A percentile compares a stretch with the other conserved stretches of the same genome.
These are phyloP conservation scores for cucumber (Cucumis sativus) DNA, from an alignment of 306 rosid species.

Conservation along the genomic window DNA sequence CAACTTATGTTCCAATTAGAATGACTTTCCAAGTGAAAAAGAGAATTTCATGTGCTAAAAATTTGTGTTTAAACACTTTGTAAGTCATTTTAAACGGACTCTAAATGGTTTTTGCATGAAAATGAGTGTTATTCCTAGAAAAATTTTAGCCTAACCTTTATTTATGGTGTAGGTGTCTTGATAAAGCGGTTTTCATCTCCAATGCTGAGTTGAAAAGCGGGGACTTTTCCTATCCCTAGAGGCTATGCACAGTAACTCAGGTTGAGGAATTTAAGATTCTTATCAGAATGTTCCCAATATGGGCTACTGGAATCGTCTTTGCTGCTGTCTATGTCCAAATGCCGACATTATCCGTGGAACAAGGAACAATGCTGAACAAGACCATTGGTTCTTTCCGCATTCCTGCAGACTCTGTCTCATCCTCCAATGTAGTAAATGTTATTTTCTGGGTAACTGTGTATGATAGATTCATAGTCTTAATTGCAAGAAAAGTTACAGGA, in stretches of 20 bases:
- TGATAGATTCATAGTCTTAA: constrained; percentile 61
- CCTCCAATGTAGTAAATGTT: constrained; percentile 64
- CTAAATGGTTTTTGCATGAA: not conserved
- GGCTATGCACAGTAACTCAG: constrained; percentile 86
- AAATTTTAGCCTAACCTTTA: not conserved
- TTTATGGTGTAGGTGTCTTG: constrained; percentile 61
- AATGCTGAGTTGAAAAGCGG: constrained; percentile 42
- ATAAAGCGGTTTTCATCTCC: constrained; percentile 68
- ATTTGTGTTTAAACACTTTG: not conserved
- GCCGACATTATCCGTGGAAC: constrained; percentile 93
- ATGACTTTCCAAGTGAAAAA: too few relatives aligned
- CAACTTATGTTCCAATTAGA: not conserved
- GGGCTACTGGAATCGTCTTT: constrained; percentile 86
- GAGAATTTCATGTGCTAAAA: too few relatives aligned
- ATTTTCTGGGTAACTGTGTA: constrained; percentile 86
- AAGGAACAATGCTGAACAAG: constrained; percentile 82
- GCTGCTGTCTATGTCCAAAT: constrained; percentile 88
- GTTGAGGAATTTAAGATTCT: constrained; percentile 88
- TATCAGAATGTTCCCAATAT: constrained; percentile 88
- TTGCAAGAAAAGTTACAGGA: constrained; percentile 70
- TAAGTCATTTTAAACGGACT: too few relatives aligned
- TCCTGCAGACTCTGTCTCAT: constrained; percentile 87
- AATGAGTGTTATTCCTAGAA: not conserved
- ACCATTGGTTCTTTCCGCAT: constrained; percentile 63
- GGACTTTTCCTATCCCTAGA: constrained; percentile 57